Conservation (phyloP, 129 eudicot genomes). For the Deinandra increscens region DNA sequence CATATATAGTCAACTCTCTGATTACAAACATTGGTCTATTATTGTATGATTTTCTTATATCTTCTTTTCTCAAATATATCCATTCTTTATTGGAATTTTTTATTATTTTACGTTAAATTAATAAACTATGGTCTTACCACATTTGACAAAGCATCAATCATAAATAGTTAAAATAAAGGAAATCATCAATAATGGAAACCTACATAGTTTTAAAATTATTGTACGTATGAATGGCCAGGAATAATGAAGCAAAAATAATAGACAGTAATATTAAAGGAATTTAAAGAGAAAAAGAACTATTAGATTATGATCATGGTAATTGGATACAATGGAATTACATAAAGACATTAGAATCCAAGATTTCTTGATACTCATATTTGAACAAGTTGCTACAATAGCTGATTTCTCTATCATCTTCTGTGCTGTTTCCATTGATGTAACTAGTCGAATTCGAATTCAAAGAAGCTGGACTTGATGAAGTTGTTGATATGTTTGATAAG, state of each 20-base stretch:
- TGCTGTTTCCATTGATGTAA: slow-evolving; percentile 42
- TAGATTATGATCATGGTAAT: slow-evolving; percentile 15
- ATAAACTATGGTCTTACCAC: slow-evolving; percentile 21
- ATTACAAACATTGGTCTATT: slow-evolving; percentile 30
- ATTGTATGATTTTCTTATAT: slow-evolving; percentile 5
- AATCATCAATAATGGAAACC: slow-evolving; percentile 26
- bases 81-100: slow-evolving; percentile 22
- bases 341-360: slow-evolving; percentile 44
- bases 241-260: neutral
- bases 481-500: slow-evolving; percentile 49
- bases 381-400: slow-evolving; percentile 53
- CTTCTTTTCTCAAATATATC: neutral
- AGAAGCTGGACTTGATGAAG: slow-evolving; percentile 66
- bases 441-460: slow-evolving; percentile 43
- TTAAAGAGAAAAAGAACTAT: slow-evolving; percentile 9
- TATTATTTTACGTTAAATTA: slow-evolving; percentile 10
- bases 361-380: slow-evolving; percentile 49
- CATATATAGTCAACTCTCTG: slow-evolving; percentile 36
- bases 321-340: slow-evolving; percentile 37
- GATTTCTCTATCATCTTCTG: slow-evolving; percentile 62
- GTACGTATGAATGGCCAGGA: neutral
- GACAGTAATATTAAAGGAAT: neutral
- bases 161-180: slow-evolving; percentile 16
- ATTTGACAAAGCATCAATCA: slow-evolving; percentile 32
- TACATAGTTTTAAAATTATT: neutral